Percentiles rank a stretch among this genome's conserved stretches.
Conservation (phyloP, 1,284 basidiomycete genomes). For the Termitomyces sp. region DNA sequence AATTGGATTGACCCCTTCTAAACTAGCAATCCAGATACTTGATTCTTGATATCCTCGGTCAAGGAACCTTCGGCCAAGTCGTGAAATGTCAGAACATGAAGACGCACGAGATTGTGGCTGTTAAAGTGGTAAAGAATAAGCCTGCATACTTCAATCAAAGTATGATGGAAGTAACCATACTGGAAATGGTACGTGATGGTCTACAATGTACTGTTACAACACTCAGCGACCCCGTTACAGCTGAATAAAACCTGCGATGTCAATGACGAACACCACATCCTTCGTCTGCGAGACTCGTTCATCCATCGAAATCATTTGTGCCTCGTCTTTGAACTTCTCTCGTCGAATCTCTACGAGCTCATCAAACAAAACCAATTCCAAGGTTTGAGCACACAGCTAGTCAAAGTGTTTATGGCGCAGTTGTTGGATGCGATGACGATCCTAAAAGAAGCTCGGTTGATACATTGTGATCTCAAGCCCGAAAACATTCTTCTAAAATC, state of each 20-base stretch:
- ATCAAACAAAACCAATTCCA: constrained; percentile 99
- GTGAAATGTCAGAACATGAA: constrained; percentile 99
- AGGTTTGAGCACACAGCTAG: constrained; percentile 92
- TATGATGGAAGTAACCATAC: constrained; percentile 99
- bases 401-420: constrained; percentile 97
- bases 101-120: constrained; percentile 96
- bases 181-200: constrained; percentile 71
- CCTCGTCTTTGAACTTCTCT: constrained; percentile 95
- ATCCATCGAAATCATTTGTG: constrained; percentile 96
- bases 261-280: constrained; percentile 93
- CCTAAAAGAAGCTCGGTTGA: constrained; percentile 91
- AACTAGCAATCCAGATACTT: constrained; percentile 66
- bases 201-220: constrained; percentile 26
- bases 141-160: constrained; percentile 99
- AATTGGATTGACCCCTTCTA: constrained; percentile 10
- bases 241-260: constrained; percentile 92
- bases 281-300: constrained; percentile 93
- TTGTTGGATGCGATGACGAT: constrained; percentile 89
- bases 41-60: constrained; percentile 96
- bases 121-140: constrained; percentile 99
- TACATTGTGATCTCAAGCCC: constrained; percentile 98
- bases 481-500: constrained; percentile 95
- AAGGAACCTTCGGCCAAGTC: constrained; percentile 98
- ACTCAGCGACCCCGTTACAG: constrained; percentile 35
- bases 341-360: constrained; percentile 97